Base-by-base conservation (phyloP, 768 basidiomycete genomes). In the Boletellus sp. region DNA sequence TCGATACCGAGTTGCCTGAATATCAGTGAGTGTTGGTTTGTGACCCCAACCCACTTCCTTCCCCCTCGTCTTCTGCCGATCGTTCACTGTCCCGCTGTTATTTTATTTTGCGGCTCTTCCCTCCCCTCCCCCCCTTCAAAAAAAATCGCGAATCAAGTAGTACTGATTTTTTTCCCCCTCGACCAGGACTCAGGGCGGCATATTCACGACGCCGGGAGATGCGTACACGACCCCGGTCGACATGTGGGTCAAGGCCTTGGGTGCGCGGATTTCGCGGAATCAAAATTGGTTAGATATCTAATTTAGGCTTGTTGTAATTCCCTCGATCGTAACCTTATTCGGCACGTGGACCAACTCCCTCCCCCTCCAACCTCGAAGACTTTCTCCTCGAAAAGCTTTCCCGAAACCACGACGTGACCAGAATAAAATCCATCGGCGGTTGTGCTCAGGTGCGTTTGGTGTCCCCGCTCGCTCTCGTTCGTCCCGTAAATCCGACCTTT, bases 161-260 rank as follows among this genome's bases (percentile, higher is more conserved):
- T 38, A 32, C 63, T 66, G 42, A 68, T 28, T 28, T 28, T 28
- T 28, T 9, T 11, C 3, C n/a, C 50, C 19, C 31, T 53, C 45
- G 49, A 52, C 15, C 64, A 92, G 90, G 65, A 93, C 89, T 1
- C 85, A 87, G 52, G 87, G 87, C 41, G 90, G 90, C 6, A 87
- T 92, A 51, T 90, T 90, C 68, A 90, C 87, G 38, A 88, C 87
- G 0, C 85, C 87, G 4, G 88, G 87, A 26, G 89, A 92, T 67
- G 88, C 87, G 20, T 90, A 87, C 63, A 91, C 87, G 34, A 90
- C 90, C 7, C 90, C 90, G 2, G 78, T 93, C 40, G 90, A 93
- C 61, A 90, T 92, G 87, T 92, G 90, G 90, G 82, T 90, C 47
- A 90, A 88, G 65, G 86, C 78, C 15, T 78, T 93, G 43, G 90